Base-by-base conservation (phyloP, 225 moss, liverwort and hornwort genomes). In the Ulota crispa region DNA sequence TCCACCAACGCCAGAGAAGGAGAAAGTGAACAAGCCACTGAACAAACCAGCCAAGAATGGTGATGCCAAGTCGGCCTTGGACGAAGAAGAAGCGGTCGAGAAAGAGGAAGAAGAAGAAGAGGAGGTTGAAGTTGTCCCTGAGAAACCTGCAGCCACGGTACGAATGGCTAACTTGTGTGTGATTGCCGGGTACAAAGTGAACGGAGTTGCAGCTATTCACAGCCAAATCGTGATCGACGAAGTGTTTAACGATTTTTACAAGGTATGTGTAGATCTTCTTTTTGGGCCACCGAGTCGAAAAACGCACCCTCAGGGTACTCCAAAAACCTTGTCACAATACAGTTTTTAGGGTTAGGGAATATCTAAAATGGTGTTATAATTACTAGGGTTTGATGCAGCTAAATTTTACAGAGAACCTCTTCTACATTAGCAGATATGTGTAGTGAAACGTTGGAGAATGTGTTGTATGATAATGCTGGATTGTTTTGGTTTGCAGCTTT, bases 121-220 rank as follows among this genome's bases (percentile, higher is more conserved):
- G 20, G 73, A 73, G 20, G 74, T 64, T 21, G 68, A 75, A 57
- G 71, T 68, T 26, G 68, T 75, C 13, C 56, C 86, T 53, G 19
- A 75, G 81, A 88, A 78, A 79, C 81, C 81, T 24, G 83, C 87
- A 10, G 85, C 89, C 36, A 90, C 85, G 37, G 96, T 94, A 2
- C 93, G 96, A 41, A 99, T 99, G 98, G 95, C 96, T 34, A 96
- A 99, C 84, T 89, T 99, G 80, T 96, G 95, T 85, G 92, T 99
- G 14, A 92, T 99, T 80, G 86, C 92, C 27, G 94, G 94, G 26
- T 94, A 99, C 31, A 99, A 89, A 73, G 96, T 99, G 67, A 99
- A 96, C 70, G 98, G 98, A 63, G 98, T 96, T 7, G 98, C 98
- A 11, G 94, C 95, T 47, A 99, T 99, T 81, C 98, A 96, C 87